phyloP scores from a whole-genome alignment of 2,329 filamentous ascomycete species.

The Penicillium expansum region DNA sequence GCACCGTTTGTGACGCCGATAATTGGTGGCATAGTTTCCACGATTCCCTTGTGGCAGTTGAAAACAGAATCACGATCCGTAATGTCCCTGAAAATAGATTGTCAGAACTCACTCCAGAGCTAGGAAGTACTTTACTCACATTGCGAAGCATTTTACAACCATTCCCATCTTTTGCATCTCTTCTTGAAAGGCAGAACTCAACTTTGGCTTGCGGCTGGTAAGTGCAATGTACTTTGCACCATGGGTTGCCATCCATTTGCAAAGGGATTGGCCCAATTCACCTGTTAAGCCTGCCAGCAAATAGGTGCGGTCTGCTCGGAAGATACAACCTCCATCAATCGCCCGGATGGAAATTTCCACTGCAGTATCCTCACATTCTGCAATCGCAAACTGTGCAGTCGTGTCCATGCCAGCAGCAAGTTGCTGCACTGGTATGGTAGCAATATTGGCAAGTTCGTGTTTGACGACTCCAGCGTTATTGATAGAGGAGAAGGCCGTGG shows the following conservation, averaged over 20 bases:
- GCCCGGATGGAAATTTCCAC: too few relatives aligned
- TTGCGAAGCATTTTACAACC: neutral
- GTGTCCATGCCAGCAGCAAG: too few relatives aligned
- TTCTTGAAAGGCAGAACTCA: conserved; percentile 10
- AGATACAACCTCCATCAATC: neutral
- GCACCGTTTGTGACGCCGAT: conserved; percentile 39
- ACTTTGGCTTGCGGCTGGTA: conserved; percentile 25
- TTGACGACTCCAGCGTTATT: too few relatives aligned
- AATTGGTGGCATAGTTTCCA: conserved; percentile 31
- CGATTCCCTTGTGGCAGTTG: conserved; percentile 13
- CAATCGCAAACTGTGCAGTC: too few relatives aligned
- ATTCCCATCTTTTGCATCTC: neutral
- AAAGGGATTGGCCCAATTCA: conserved; percentile 25
- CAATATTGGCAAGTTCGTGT: too few relatives aligned
- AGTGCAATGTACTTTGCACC: conserved; percentile 26
- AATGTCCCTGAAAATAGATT: too few relatives aligned
- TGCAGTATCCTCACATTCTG: too few relatives aligned
- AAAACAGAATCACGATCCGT: too few relatives aligned
- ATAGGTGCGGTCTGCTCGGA: conserved; percentile 23
- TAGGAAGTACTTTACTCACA: too few relatives aligned
- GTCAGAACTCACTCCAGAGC: too few relatives aligned
- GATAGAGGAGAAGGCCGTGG: too few relatives aligned
- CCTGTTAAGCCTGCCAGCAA: conserved; percentile 27
- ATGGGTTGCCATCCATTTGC: conserved; percentile 26
- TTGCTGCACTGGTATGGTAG: too few relatives aligned